Evolutionary conservation across 176 grass and related monocot genomes (phyloP), one percentile per base, ranked within the genome.

Genomic region (Paspalum vaginatum): DNA sequence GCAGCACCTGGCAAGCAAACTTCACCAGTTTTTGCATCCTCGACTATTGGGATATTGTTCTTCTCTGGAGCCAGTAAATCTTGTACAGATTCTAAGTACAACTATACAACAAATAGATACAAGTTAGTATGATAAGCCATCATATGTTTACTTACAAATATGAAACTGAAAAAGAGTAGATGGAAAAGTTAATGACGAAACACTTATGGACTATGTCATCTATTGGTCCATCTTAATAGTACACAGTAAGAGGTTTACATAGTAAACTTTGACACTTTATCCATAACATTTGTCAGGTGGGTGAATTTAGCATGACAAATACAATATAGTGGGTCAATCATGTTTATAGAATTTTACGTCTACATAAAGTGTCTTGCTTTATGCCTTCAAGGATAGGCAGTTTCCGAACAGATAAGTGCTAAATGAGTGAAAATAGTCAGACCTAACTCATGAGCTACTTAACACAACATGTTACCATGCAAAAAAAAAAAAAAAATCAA

Each of bases 81-180:
- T 89, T 98, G 95, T 22, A 98, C 68, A 61, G 86, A 87, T 89
- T 98, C 95, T 77, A 98, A 53, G 88, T 98, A 98, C 26, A 98
- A 53, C 95, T 98, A 81, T 70, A 85, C 52, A 89, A 39, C n/a
- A 85, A 90, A 79, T 42, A 77, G 27, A 48, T 43, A 87, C 47
- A 85, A 53, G 16, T 87, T 78, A 87, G 58, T 73, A 85, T 77
- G 71, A 22, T 11, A 24, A 76, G 14, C 22, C 13, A 81, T 16
- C 45, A 20, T 50, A 48, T 41, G 63, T 75, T 56, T 63, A 73
- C 44, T 22, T 26, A 21, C 57, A 75, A 17, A 78, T 37, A 78
- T 51, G 47, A 53, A 54, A 40, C 26, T 73, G n/a, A 62, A 11
- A 51, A 54, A 64, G 3, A 1, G 11, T 27, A n/a, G 17, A 26